These are phyloP conservation scores for Cystoderma amianthinum DNA, from an alignment of 768 basidiomycete genomes.

Conservation along the genomic window DNA sequence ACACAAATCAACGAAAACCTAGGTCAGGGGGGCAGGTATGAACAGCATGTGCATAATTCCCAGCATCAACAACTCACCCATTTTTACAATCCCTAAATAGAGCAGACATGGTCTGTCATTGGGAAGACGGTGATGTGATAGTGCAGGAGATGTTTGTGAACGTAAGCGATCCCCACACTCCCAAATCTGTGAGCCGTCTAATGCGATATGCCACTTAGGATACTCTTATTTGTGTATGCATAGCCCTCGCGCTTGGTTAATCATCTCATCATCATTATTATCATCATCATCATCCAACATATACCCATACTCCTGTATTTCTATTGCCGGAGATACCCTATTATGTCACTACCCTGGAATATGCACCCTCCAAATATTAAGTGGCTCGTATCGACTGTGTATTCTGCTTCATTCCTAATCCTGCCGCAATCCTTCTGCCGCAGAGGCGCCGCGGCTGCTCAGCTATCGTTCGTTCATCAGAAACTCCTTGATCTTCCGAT, in stretches of 20 bases:
- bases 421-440: slow-evolving; percentile 17
- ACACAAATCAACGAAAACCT: slow-evolving; percentile 82
- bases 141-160: slow-evolving; percentile 76
- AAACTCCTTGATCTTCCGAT: slow-evolving; percentile 15
- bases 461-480: slow-evolving; percentile 25
- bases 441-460: slow-evolving; percentile 22
- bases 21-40: slow-evolving; percentile 80
- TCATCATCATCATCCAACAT: too few species aligned
- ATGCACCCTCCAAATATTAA: slow-evolving; percentile 8
- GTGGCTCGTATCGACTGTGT: slow-evolving; percentile 1
- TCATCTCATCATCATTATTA: slow-evolving; percentile 10
- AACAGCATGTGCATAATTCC: slow-evolving; percentile 3
- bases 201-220: slow-evolving; percentile 40
- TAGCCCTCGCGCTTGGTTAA: slow-evolving; percentile 40
- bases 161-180: slow-evolving; percentile 35
- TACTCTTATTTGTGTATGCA: slow-evolving; percentile 46
- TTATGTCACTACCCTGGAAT: slow-evolving; percentile 12
- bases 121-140: slow-evolving; percentile 80
- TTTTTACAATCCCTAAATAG: slow-evolving; percentile 29
- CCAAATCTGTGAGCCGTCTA: slow-evolving; percentile 6
- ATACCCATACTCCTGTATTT: slow-evolving; percentile 10
- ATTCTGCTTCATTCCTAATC: slow-evolving; percentile 7
- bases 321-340: slow-evolving; percentile 17
- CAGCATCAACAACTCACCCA: background rate
- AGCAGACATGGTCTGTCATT: slow-evolving; percentile 79